Evolutionary conservation across 75 land plant species (phyloP).

Genomic region (Cupressus sempervirens): DNA sequence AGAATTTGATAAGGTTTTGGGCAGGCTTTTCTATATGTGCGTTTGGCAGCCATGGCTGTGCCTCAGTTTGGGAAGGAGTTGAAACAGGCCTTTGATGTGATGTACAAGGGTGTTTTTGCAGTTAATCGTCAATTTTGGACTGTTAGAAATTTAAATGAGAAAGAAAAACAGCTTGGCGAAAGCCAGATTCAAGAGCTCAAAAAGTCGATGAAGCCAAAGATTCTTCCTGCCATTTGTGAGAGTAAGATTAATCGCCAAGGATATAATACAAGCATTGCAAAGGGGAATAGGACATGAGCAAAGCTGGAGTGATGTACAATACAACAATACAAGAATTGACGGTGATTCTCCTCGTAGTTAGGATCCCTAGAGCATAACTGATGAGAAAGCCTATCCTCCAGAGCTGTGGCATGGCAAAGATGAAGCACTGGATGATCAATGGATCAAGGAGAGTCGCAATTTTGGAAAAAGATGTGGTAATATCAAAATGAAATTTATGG

Average conservation of each 20-base stretch:
- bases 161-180: constrained; percentile 74
- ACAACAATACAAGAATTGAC: constrained; percentile 3
- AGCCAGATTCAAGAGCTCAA: constrained; percentile 61
- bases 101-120: neutral
- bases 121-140: neutral
- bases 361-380: neutral
- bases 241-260: constrained; percentile 63
- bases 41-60: neutral
- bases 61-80: neutral
- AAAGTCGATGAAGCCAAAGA: constrained; percentile 39
- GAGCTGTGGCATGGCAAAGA: constrained; percentile 41
- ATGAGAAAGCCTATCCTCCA: constrained; percentile 17
- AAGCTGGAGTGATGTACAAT: constrained; percentile 44
- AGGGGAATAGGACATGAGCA: constrained; percentile 52
- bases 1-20: neutral
- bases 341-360: constrained; percentile 7
- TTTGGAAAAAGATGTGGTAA: constrained; percentile 44
- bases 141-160: neutral
- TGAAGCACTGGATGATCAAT: constrained; percentile 74
- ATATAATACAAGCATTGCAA: constrained; percentile 69
- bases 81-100: neutral
- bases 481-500: no score
- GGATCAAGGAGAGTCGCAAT: constrained; percentile 77
- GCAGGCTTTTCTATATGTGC: neutral
- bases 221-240: constrained; percentile 70